Conservation (phyloP, 2,329 filamentous ascomycete species). For the Sporothrix humicola region DNA sequence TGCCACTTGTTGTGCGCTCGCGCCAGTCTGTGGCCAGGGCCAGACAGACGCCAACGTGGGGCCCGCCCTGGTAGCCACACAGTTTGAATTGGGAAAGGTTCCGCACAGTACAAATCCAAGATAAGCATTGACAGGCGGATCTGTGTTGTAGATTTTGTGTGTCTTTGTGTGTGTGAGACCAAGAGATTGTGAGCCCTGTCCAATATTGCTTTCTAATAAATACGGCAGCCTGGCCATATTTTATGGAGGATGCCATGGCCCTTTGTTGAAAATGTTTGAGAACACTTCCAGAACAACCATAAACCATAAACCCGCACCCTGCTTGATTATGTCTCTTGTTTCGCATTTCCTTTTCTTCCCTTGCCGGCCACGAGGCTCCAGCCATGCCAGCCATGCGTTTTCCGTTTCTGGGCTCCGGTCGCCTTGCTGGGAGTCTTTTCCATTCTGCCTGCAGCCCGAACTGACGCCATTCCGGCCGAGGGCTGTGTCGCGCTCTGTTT, state of each 20-base stretch:
- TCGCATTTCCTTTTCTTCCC: background rate
- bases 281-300: conserved; percentile 16
- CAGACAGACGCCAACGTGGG: conserved; percentile 19
- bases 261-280: background rate
- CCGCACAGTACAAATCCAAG: conserved; percentile 17
- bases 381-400: conserved; percentile 2
- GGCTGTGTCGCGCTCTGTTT: conserved; percentile 29
- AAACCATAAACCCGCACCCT: background rate
- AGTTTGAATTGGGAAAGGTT: background rate
- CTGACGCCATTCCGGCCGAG: conserved; percentile 29
- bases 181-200: too few relatives aligned
- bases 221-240: conserved; percentile 25
- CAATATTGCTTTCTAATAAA: background rate
- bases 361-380: conserved; percentile 9
- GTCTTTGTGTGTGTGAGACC: background rate
- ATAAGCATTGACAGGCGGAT: conserved; percentile 24
- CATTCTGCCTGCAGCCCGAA: conserved; percentile 28
- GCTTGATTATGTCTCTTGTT: background rate
- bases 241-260: too few relatives aligned
- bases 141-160: background rate
- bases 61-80: conserved; percentile 21
- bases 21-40: conserved; percentile 27
- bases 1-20: conserved; percentile 16
- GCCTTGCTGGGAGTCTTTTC: conserved; percentile 15
- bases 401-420: conserved; percentile 1